Percentiles rank a stretch among this genome's conserved stretches.
Conservation (phyloP, 2,329 filamentous ascomycete species). For the Aspergillus felis region DNA sequence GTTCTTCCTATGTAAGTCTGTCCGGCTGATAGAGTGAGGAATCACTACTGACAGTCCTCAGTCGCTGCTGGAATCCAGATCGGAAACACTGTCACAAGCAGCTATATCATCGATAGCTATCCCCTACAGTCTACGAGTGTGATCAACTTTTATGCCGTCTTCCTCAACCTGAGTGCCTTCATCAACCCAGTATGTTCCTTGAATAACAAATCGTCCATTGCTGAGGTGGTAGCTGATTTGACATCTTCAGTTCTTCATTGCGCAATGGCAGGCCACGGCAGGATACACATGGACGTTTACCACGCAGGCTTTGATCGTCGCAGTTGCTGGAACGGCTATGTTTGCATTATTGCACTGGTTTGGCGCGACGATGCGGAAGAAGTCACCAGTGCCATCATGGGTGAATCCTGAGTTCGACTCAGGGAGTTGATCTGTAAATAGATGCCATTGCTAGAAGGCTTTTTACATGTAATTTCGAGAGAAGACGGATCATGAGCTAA, state of each 20-base stretch:
- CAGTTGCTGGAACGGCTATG: constrained; percentile 37
- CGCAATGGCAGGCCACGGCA: constrained; percentile 43
- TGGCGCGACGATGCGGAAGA: constrained; percentile 36
- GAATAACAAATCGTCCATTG: background rate
- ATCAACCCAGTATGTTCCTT: constrained; percentile 35
- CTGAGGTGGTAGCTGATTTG: background rate
- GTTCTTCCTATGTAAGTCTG: constrained; percentile 50
- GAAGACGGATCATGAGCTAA: no score
- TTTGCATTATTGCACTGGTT: constrained; percentile 41
- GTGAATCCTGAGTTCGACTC: constrained; percentile 44
- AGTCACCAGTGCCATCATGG: constrained; percentile 40
- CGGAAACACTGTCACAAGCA: constrained; percentile 51
- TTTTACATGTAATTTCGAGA: background rate
- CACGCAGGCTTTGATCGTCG: constrained; percentile 46
- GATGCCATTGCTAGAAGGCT: background rate
- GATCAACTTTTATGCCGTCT: constrained; percentile 53
- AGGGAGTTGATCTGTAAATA: background rate
- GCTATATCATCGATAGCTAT: constrained; percentile 55
- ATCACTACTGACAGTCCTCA: constrained; percentile 15
- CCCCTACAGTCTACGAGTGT: constrained; percentile 53
- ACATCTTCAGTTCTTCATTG: constrained; percentile 47
- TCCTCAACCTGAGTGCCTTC: constrained; percentile 51
- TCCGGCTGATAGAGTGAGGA: background rate
- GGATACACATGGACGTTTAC: constrained; percentile 53
- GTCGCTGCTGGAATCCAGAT: constrained; percentile 55